Percentiles rank a stretch among this genome's conserved stretches.
Conservation (phyloP, 495 filamentous ascomycete genomes). For the Aspergillus haitiensis region DNA sequence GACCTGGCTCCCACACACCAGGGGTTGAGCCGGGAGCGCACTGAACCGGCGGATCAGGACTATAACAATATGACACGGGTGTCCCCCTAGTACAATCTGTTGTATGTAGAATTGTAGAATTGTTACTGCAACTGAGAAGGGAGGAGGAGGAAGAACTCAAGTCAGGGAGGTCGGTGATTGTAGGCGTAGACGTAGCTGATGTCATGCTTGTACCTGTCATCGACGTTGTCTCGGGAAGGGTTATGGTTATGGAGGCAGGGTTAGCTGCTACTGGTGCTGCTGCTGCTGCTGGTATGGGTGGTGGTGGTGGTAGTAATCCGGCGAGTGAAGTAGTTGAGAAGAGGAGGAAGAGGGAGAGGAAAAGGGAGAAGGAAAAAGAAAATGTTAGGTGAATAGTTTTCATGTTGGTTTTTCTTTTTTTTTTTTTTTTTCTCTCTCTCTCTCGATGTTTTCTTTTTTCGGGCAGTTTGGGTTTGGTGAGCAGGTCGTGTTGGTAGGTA, state of each 20-base stretch:
- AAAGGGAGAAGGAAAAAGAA: background rate
- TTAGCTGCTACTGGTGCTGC: no score
- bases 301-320: no score
- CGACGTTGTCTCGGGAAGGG: background rate
- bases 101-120: slow-evolving; percentile 1
- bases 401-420: background rate
- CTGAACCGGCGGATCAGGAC: slow-evolving; percentile 1
- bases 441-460: no score
- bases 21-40: slow-evolving; percentile 1
- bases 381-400: background rate
- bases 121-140: background rate
- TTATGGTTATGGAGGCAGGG: background rate
- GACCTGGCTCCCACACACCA: slow-evolving; percentile 1
- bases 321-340: background rate
- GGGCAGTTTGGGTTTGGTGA: background rate
- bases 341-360: background rate
- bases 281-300: no score
- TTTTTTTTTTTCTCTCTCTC: background rate
- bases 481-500: background rate
- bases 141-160: no score
- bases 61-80: slow-evolving; percentile 4
- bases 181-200: background rate
- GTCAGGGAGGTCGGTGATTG: background rate
- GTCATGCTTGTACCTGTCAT: background rate
- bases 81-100: slow-evolving; percentile 7